Evolutionary conservation across 108 stramenopile genomes (phyloP), one percentile per base, ranked within the genome.

Genomic region (Conticribra weissflogii): DNA sequence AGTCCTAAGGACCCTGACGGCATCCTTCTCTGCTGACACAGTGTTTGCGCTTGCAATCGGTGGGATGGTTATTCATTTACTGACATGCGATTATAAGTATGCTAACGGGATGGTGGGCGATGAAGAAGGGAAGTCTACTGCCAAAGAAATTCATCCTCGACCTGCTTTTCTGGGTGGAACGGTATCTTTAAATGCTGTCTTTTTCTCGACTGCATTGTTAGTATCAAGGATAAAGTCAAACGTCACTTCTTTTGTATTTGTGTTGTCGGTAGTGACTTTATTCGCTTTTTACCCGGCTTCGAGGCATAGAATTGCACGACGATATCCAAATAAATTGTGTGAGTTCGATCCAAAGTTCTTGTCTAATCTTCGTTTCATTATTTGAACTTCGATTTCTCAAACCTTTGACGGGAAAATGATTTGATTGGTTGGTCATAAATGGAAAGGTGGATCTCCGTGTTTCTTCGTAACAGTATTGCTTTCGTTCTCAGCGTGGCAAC

Each of bases 11-110:
- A 85, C 85, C 14, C 66, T 93, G 55, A 93, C 92, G 9, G 88
- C 87, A 36, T 93, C 92, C 5, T 90, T 86, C 61, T 86, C 87
- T 3, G 74, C 88, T 0, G 92, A 89, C 72, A 88, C 92, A 0
- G 86, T 93, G 17, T 63, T 85, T 60, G 82, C 86, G 8, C 76
- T 93, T 16, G 74, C 92, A n/a, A 72, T 87, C 15, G n/a, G 29
- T 32, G 84, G 87, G 2, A 71, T 88, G 74, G 52, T 72, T 2
- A 59, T 86, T 34, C 88, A 89, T 73, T 49, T 90, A 27, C 47
- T 90, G 54, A 66, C 83, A 34, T 89, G 87, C 69, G 86, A 93
- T 55, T 90, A 88, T 68, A 59, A 68, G 5, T 90, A 87, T 63
- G 88, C 87, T 19, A 87, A 87, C 67, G 90, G 88, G 3, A 50